These are phyloP conservation scores for Pycnococcus provasolii DNA, from an alignment of 139 green algal genomes.

Conservation along the genomic window DNA sequence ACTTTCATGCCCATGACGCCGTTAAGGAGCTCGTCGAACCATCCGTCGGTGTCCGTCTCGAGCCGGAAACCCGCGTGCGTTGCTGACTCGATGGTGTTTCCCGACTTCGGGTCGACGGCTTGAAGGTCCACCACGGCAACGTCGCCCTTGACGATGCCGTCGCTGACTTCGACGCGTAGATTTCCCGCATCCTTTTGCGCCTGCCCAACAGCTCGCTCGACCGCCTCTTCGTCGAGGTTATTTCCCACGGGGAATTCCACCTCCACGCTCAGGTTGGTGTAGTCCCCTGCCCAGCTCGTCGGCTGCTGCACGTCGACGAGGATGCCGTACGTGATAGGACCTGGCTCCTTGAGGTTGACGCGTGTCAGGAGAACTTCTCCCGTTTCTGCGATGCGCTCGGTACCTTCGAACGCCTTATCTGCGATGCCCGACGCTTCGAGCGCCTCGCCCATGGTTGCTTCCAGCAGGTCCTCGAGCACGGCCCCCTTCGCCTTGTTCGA, in stretches of 20 bases:
- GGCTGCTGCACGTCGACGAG: not conserved
- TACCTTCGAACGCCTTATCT: constrained; percentile 3
- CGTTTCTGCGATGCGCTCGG: not conserved
- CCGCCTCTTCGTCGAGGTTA: not conserved
- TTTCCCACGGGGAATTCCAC: not conserved
- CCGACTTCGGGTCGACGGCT: not conserved
- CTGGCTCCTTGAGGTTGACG: not conserved
- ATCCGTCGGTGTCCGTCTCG: constrained; percentile 3
- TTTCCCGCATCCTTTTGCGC: not conserved
- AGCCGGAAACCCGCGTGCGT: constrained; percentile 4
- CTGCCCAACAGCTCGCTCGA: not conserved
- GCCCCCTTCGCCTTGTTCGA: not conserved
- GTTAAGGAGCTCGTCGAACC: not conserved
- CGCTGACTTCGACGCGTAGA: not conserved
- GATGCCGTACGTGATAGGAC: constrained; percentile 3
- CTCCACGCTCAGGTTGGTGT: constrained; percentile 4
- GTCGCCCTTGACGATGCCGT: constrained; percentile 3
- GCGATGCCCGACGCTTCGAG: no score
- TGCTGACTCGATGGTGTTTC: not conserved
- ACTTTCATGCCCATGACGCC: constrained; percentile 3
- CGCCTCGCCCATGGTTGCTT: not conserved
- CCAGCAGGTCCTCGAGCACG: not conserved
- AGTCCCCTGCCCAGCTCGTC: constrained; percentile 6
- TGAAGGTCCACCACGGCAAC: constrained; percentile 8
- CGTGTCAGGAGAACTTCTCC: no score